phyloP scores from a whole-genome alignment of 139 green algal genomes.

The Gonium pectorale region DNA sequence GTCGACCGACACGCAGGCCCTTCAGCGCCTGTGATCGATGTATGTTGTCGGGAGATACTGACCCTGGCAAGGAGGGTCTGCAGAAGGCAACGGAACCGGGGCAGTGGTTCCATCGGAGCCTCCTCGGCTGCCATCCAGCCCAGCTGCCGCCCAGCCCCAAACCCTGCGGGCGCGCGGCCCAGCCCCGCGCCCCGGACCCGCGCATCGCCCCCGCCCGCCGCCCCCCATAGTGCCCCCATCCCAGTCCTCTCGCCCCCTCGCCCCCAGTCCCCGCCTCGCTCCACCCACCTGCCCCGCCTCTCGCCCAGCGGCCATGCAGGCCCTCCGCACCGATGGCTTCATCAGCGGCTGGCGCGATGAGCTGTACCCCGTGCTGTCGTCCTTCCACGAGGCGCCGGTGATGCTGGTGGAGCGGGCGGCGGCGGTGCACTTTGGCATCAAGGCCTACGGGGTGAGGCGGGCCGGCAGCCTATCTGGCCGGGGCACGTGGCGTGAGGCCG shows the following conservation, averaged over 20 bases:
- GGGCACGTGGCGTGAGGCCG: too few relatives aligned
- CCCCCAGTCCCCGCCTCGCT: neutral
- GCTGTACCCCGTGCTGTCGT: slow-evolving; percentile 87
- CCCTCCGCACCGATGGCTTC: slow-evolving; percentile 68
- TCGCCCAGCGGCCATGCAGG: slow-evolving; percentile 45
- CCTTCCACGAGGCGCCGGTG: slow-evolving; percentile 74
- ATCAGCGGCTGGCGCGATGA: slow-evolving; percentile 93
- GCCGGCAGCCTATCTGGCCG: too few relatives aligned
- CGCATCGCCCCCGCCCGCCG: neutral
- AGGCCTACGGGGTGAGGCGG: slow-evolving; percentile 61
- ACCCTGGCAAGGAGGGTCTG: too few relatives aligned
- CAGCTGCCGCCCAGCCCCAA: too few relatives aligned
- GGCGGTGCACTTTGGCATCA: slow-evolving; percentile 90
- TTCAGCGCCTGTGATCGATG: too few relatives aligned
- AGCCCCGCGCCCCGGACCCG: too few relatives aligned
- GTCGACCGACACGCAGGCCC: too few relatives aligned
- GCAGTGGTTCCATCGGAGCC: too few relatives aligned
- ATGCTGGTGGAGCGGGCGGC: slow-evolving; percentile 92
- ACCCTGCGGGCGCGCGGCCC: too few relatives aligned
- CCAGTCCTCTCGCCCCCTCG: neutral
- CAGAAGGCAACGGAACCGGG: too few relatives aligned
- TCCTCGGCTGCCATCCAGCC: too few relatives aligned
- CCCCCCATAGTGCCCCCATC: neutral
- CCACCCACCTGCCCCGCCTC: neutral
- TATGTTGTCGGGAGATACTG: too few relatives aligned